Evolutionary conservation across 257 asterid species (phyloP), one percentile per base, ranked within the genome.

Genomic region (Pogostemon cablin): DNA sequence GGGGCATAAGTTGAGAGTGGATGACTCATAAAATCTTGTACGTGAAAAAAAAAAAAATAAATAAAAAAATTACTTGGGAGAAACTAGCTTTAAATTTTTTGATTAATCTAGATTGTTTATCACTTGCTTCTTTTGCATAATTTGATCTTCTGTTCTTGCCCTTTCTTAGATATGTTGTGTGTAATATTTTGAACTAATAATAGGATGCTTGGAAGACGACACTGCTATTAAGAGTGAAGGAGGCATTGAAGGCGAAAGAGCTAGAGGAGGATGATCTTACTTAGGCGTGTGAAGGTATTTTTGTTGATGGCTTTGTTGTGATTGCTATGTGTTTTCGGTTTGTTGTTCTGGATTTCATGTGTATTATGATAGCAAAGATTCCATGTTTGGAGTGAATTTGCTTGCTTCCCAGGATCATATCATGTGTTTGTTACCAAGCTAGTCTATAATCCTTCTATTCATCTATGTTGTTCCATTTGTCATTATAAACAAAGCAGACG

Each of bases 231-330:
- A 83, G 87, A 77, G 89, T 85, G 68, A 86, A 88, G 84, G 88
- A 88, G 76, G 84, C 86, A 5, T n/a, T 86, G 86, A 82, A 86
- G 72, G 90, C 87, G 12, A 88, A 81, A 81, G 90, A 88, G 76
- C 65, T 81, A 17, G 96, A 84, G 73, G 95, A 86, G 53, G 90
- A 86, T 15, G 91, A 86, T 82, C 97, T 93, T 56, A 91, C 99
- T 58, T 93, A 71, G 81, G 62, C 47, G 10, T n/a, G 17, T 20
- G 65, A 60, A 47, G 43, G 32, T 69, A 7, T 60, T 55, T 49
- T 62, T 46, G 63, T 59, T 75, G 59, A 15, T 15, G 15, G 15
- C 15, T 15, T 15, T 15, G 15, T 61, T 62, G 43, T 43, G 73
- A 62, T 64, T 40, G 61, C 72, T 62, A 48, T 42, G 35, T 71